A percentile compares a stretch with the other conserved stretches of the same genome.
These are phyloP conservation scores for Kondoa malvinella DNA, from an alignment of 768 basidiomycete genomes.

Conservation along the genomic window DNA sequence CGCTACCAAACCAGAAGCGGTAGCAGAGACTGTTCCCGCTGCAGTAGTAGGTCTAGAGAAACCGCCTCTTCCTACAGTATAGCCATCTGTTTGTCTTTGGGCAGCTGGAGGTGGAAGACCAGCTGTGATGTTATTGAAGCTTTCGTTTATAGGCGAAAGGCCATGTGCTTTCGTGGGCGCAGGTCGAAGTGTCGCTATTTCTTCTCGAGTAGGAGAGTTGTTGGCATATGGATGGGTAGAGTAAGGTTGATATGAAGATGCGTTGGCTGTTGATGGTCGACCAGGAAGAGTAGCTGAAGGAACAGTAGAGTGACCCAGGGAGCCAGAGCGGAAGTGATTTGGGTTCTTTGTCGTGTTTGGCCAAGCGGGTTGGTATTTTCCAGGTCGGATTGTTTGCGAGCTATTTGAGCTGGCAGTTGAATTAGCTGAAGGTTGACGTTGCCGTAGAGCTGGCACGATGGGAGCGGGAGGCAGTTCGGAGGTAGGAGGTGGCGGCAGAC, in stretches of 20 bases:
- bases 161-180: neutral
- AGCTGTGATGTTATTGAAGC: slow-evolving; percentile 3
- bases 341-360: neutral
- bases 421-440: neutral
- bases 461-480: neutral
- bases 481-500: slow-evolving; percentile 2
- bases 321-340: neutral
- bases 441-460: neutral
- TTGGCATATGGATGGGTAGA: slow-evolving; percentile 16
- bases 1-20: slow-evolving; percentile 6
- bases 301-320: neutral
- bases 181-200: slow-evolving; percentile 1
- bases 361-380: neutral
- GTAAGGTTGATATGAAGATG: slow-evolving; percentile 13
- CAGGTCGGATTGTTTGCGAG: neutral
- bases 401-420: neutral
- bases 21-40: slow-evolving; percentile 15
- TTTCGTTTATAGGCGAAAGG: neutral
- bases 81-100: slow-evolving; percentile 32
- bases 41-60: slow-evolving; percentile 34
- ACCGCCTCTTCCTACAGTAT: slow-evolving; percentile 46
- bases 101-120: neutral
- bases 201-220: slow-evolving; percentile 9
- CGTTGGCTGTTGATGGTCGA: slow-evolving; percentile 6
- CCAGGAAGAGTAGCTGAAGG: neutral